Evolutionary conservation across 108 stramenopile genomes (phyloP).

Genomic region (Fistulifera pelliculosa): DNA sequence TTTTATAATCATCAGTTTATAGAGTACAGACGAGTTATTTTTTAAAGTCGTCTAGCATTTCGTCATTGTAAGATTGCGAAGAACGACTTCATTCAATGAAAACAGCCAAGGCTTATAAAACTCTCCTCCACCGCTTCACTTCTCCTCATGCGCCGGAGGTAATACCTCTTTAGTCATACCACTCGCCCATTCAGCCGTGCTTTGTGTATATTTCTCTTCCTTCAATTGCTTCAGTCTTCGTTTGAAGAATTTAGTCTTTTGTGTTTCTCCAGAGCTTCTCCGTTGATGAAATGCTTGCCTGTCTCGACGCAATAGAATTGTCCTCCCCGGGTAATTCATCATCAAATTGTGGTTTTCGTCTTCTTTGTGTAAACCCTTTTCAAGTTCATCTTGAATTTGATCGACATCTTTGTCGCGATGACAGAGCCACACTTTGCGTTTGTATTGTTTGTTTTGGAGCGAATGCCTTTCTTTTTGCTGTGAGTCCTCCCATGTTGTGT

Average conservation of each 20-base stretch:
- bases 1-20: too few species aligned
- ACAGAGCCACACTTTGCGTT: conserved; percentile 68
- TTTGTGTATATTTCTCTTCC: conserved; percentile 84
- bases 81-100: too few species aligned
- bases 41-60: too few species aligned
- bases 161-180: conserved; percentile 85
- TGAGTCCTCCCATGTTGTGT: conserved; percentile 31
- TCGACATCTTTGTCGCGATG: conserved; percentile 88
- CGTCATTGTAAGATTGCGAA: too few species aligned
- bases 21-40: too few species aligned
- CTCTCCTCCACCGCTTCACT: too few species aligned
- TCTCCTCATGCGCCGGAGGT: conserved; percentile 75
- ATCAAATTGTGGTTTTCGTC: conserved; percentile 77
- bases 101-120: too few species aligned
- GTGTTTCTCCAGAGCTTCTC: conserved; percentile 83
- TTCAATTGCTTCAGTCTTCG: conserved; percentile 80
- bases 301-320: conserved; percentile 97
- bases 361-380: conserved; percentile 61
- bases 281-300: conserved; percentile 89
- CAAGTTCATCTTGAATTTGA: conserved; percentile 95
- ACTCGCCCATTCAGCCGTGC: conserved; percentile 63
- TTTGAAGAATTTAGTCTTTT: conserved; percentile 89
- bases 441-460: conserved; percentile 86
- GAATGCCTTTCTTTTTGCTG: conserved; percentile 58
- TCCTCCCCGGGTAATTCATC: conserved; percentile 97